Base-by-base conservation (phyloP, 345 rosid genomes). In the Turritis glabra region DNA sequence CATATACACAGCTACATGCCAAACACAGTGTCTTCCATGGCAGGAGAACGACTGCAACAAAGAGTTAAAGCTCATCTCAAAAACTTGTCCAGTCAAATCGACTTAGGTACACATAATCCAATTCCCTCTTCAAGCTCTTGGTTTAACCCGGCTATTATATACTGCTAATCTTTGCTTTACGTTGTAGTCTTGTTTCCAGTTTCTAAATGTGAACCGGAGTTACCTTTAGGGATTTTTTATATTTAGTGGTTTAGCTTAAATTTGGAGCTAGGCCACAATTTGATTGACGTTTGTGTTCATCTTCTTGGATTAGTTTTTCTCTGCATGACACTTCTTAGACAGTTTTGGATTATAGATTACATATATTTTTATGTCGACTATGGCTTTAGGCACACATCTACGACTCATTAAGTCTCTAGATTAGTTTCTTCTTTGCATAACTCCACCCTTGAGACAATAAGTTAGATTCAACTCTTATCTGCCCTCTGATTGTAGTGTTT, bases 1-100 rank as follows among this genome's bases (percentile, higher is more conserved):
- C 69, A 61, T 73, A 82, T 72, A 62, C 72, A 69, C 74, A 80
- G 79, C 81, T 77, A 79, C 81, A 63, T 86, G 74, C 75, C 86
- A 32, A 83, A 79, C 76, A 58, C 81, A 54, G 73, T 68, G 47
- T 73, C 80, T 52, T 87, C 78, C 30, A 64, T 59, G 29, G 85
- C 59, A 35, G 87, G 82, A 82, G 97, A 89, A 68, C 85, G 83
- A 59, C 78, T 92, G 89, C 92, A 89, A 57, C 82, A 88, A 32
- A 77, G 87, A 86, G 91, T 95, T 61, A 77, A 69, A 83, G 80
- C 58, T 62, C 99, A 92, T 80, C 80, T 92, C 82, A 87, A 79
- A 66, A 85, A 75, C 85, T 83, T 92, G 78, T 86, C 97, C 61
- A 72, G 67, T 53, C 85, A 84, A 79, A 77, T 76, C 33, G 71